Evolutionary conservation across 345 rosid genomes (phyloP).

Genomic region (Aegle marmelos): DNA sequence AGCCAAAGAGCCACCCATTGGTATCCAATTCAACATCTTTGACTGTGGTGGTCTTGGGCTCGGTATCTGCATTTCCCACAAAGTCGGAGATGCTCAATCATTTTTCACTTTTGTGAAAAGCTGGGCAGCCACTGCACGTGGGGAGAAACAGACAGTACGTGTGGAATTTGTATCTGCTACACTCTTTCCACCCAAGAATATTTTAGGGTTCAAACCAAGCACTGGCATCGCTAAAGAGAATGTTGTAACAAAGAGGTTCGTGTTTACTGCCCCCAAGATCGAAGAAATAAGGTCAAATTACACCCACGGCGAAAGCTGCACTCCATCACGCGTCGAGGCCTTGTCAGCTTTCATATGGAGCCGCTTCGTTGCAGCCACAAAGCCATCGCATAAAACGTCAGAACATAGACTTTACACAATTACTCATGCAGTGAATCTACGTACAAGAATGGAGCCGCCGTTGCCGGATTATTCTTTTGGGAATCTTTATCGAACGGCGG

Average conservation of each 20-base stretch:
- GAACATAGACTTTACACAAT: constrained; percentile 1
- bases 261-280: constrained; percentile 18
- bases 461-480: constrained; percentile 31
- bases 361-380: constrained; percentile 12
- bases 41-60: constrained; percentile 31
- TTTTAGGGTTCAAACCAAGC: constrained; percentile 15
- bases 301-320: background rate
- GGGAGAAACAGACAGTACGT: background rate
- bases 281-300: constrained; percentile 20
- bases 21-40: constrained; percentile 37
- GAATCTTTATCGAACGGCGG: constrained; percentile 23
- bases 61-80: constrained; percentile 31
- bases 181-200: constrained; percentile 29
- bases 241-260: constrained; percentile 27
- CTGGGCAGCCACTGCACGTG: constrained; percentile 32
- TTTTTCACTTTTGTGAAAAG: constrained; percentile 18
- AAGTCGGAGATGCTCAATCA: constrained; percentile 27
- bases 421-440: constrained; percentile 29
- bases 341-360: constrained; percentile 39
- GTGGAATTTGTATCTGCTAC: constrained; percentile 25
- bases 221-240: constrained; percentile 5
- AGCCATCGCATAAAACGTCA: background rate
- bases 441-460: constrained; percentile 11
- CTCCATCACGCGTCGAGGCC: constrained; percentile 35
- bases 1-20: constrained; percentile 7